phyloP scores from a whole-genome alignment of 768 basidiomycete genomes.

The Auricularia sp. region DNA sequence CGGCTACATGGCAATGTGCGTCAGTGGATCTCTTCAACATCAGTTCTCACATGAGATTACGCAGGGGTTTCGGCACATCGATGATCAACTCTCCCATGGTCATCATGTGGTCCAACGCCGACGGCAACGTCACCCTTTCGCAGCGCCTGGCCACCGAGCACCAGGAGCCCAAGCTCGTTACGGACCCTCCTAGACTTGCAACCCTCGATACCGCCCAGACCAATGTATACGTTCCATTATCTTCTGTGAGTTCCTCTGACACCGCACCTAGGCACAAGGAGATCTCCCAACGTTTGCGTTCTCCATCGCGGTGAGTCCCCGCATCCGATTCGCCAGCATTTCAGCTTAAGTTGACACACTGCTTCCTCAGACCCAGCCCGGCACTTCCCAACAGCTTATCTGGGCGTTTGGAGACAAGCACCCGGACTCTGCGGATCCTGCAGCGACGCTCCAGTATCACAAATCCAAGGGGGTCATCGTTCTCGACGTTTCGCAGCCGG shows the following conservation, averaged over 20 bases:
- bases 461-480: too few species aligned
- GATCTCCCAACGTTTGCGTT: too few species aligned
- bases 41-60: neutral
- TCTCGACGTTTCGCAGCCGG: too few species aligned
- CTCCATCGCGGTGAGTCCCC: neutral
- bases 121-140: slow-evolving; percentile 54
- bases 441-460: too few species aligned
- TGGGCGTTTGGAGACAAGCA: too few species aligned
- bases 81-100: slow-evolving; percentile 60
- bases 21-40: neutral
- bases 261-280: too few species aligned
- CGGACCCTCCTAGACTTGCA: slow-evolving; percentile 44
- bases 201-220: slow-evolving; percentile 19
- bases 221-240: neutral
- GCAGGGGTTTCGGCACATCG: slow-evolving; percentile 46
- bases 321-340: too few species aligned
- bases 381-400: too few species aligned
- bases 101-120: slow-evolving; percentile 59
- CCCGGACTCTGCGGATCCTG: too few species aligned
- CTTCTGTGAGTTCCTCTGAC: too few species aligned
- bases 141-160: slow-evolving; percentile 47
- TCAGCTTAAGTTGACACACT: too few species aligned
- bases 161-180: slow-evolving; percentile 46
- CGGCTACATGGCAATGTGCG: slow-evolving; percentile 56
- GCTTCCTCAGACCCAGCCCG: too few species aligned